These are phyloP conservation scores for Syzygium aromaticum DNA, from an alignment of 345 rosid species.

Conservation along the genomic window DNA sequence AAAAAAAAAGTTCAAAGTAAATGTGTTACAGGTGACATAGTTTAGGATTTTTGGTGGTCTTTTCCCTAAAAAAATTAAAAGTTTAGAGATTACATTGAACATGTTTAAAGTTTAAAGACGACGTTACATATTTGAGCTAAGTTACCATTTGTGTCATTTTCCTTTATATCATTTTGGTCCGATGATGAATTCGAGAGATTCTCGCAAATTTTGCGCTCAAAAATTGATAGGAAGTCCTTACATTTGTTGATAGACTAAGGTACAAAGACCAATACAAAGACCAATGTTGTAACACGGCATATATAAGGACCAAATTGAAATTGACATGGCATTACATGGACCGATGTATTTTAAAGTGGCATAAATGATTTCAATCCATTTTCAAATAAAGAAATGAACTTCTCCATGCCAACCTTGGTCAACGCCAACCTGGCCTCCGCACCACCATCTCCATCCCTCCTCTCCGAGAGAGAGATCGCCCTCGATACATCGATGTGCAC, in stretches of 20 bases:
- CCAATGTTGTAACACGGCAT: background rate
- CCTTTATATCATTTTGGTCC: background rate
- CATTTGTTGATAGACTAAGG: background rate
- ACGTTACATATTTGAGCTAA: no score
- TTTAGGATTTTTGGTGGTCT: no score
- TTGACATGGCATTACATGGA: background rate
- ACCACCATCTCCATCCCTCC: constrained; percentile 16
- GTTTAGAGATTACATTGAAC: no score
- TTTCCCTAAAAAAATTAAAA: no score
- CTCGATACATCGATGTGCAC: background rate
- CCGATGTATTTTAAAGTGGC: background rate
- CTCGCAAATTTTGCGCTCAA: background rate
- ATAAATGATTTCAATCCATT: background rate
- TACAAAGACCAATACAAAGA: background rate
- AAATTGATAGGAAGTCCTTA: constrained; percentile 10
- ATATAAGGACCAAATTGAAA: background rate
- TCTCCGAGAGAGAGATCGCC: constrained; percentile 2
- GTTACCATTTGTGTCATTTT: no score
- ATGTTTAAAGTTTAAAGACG: no score
- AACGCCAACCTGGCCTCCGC: constrained; percentile 23
- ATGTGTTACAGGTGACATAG: no score
- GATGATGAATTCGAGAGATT: background rate
- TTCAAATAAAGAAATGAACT: background rate
- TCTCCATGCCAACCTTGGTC: background rate
- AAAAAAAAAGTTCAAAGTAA: no score